A percentile compares a stretch with the other conserved stretches of the same genome.
Evolutionary conservation across 2,329 filamentous ascomycete species (phyloP).

Genomic region (Colletotrichum sp.): DNA sequence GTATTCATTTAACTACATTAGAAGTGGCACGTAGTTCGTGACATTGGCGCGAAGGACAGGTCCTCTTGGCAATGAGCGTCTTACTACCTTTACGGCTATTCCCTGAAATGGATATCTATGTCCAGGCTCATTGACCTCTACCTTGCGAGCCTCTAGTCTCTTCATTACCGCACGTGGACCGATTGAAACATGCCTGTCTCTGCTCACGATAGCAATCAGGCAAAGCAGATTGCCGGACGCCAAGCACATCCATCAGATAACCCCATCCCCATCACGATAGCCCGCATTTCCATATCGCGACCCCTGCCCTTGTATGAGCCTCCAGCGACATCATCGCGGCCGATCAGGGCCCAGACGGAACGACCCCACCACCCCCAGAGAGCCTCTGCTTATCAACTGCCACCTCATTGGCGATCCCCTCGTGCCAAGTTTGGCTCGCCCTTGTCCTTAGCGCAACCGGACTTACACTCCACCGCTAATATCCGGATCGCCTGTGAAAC

Average conservation of each 20-base stretch:
- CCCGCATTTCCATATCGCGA: constrained; percentile 38
- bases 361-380: not conserved
- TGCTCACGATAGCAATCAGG: not conserved
- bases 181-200: not conserved
- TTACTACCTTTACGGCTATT: fast-evolving
- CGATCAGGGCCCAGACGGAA: not conserved
- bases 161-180: not conserved
- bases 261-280: not conserved
- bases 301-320: not conserved
- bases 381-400: not conserved
- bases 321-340: not conserved
- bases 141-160: not conserved
- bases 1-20: too few species aligned
- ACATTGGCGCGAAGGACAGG: too few species aligned
- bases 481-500: not conserved
- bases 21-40: too few species aligned
- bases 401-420: not conserved
- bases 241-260: not conserved
- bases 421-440: not conserved
- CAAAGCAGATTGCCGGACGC: not conserved
- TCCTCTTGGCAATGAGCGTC: not conserved
- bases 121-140: not conserved
- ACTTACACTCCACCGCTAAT: not conserved
- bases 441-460: not conserved
- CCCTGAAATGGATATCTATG: not conserved